Evolutionary conservation across 2,329 filamentous ascomycete species (phyloP), one percentile per base, ranked within the genome.

Genomic region (Pyrenophora teres): DNA sequence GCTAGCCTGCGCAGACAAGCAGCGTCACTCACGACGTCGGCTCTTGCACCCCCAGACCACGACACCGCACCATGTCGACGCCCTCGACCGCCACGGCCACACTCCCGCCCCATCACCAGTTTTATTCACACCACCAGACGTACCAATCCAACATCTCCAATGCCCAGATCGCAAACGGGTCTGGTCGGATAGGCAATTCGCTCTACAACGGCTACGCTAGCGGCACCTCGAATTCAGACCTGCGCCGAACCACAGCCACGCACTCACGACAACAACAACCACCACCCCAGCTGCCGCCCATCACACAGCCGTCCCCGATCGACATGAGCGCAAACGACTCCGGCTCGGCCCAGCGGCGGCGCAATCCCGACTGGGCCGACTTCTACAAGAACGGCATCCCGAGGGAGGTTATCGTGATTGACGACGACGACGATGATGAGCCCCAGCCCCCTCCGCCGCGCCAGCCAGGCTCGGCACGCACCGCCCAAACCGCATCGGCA

Each of bases 401-500:
- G 16, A 74, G 77, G 47, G 79, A 81, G 62, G 76, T 81, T 62
- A 81, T 81, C 59, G 76, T 79, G 45, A 81, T 81, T 44, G 79
- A 81, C 66, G 78, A 81, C 60, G 77, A 80, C 60, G 74, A 73
- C 46, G 72, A 73, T 39, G 72, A 46, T 9, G 48, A 64, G 9
- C 43, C 51, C 25, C 56, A 59, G 16, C 62, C 53, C 23, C 63
- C 50, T 15, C 60, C 54, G 31, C 57, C 63, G 25, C 69, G 60
- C 36, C 63, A 59, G 40, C 57, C 62, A 19, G 63, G 52, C 15
- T 31, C 44, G 9, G 52, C 46, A 23, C 61, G 64, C 47, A 67
- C 63, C 30, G 58, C 59, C 8, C 60, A 79, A 10, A 81, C 81
- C 27, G 78, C 77, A 3, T 76, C 74, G 3, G 60, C 65, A 37